Base-by-base conservation (phyloP, 352 stramenopile species). In the Phytophthora fragariaefolia region DNA sequence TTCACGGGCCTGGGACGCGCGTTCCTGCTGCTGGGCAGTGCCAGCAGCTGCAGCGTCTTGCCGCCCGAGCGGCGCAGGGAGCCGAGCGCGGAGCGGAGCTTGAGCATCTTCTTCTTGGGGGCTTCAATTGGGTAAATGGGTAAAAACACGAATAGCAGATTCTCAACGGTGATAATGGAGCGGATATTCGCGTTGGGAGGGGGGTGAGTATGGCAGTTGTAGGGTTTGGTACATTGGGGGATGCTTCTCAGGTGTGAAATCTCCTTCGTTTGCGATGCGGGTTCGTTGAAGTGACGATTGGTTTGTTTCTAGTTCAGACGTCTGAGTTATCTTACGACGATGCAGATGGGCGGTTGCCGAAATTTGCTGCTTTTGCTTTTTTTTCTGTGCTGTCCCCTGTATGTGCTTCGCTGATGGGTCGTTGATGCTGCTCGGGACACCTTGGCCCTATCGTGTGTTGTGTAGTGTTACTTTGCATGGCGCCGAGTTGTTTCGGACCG, bases 41-140 rank as follows among this genome's bases (percentile, higher is more conserved):
- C 65, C 6, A 80, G 48, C 3, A 77, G 45, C 64, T 74, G 68
- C 60, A 80, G 58, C 36, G 68, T 71, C 53, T 75, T 75, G 43
- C 26, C 56, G 30, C 57, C 50, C 38, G 54, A 17, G 32, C 69
- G 69, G 30, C 57, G 64, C n/a, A 71, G 18, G 26, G 49, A 58
- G 22, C 32, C 59, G 23, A 71, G 20, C 49, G 61, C 63, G 24
- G 59, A 58, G 63, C 55, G 48, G 34, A 70, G 63, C 60, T 66
- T 66, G 22, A 69, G 47, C 63, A 66, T 72, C 26, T 56, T 59
- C 30, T 9, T 5, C 30, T 57, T 58, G 54, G 54, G 32, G 3
- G 5, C 43, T 63, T 65, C 46, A 64, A 69, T 24, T 63, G 43
- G 34, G 27, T 34, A 43, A 58, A 30, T 40, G 26, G 32, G 56